Base-by-base conservation (phyloP, 1,139 yeast species). In the Candida pseudoviswanathii region DNA sequence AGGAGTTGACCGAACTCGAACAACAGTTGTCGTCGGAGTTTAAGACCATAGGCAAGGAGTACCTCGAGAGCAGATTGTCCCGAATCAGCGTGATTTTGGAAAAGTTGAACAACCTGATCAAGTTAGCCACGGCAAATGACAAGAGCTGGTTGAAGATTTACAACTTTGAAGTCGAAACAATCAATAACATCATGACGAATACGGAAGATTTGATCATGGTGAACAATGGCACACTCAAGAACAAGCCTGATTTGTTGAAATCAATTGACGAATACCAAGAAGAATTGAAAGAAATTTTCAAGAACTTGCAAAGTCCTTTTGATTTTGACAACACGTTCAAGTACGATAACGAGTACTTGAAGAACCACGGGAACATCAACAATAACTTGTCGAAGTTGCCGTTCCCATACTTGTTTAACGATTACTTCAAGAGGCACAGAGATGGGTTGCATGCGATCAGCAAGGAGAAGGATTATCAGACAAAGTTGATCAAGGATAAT, bases 121-220 rank as follows among this genome's bases (percentile, higher is more conserved):
- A 68, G 45, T 47, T 57, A 31, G 60, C 69, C 21, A 60, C 54
- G 16, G 65, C 66, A 6, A 67, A 68, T 51, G 77, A 73, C 33
- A 61, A 63, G 44, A 59, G 61, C 32, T 76, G 81, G 80, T 54
- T 59, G 26, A 64, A 66, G 44, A 61, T 70, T 7, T 71, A 61
- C 54, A 59, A 58, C 34, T 66, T 63, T 49, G 78, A 73, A 54
- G 57, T 67, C n/a, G 72, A 68, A 40, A 63, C 71, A 29, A 68
- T 75, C 34, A 63, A 67, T 41, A 60, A 59, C 40, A 64, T 75
- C 39, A 67, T 63, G 51, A 63, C 64, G 46, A 67, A 65, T 47
- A 64, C 70, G n/a, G 80, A 75, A 54, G 67, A 67, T 49, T 52
- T 63, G 30, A 60, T 67, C 9, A 54, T 68, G 54, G 42, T 53